These are phyloP conservation scores for Aspergillus sp. DNA, from an alignment of 2,329 filamentous ascomycete genomes.

Conservation along the genomic window DNA sequence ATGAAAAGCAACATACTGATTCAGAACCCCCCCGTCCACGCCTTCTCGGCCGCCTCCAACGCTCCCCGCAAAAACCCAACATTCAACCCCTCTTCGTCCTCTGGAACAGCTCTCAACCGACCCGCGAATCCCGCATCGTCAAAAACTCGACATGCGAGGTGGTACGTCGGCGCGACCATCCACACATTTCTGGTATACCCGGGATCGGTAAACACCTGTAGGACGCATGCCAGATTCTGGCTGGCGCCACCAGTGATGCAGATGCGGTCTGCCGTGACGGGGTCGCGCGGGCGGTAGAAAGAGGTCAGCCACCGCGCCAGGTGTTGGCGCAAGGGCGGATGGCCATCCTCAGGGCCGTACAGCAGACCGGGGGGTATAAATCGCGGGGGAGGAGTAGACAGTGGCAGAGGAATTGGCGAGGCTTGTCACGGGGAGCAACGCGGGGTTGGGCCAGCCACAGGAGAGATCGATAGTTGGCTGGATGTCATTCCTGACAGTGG, in stretches of 20 bases:
- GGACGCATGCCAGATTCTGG: conserved; percentile 72
- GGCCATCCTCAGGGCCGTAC: conserved; percentile 76
- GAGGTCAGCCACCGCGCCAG: conserved; percentile 66
- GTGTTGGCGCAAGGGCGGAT: conserved; percentile 61
- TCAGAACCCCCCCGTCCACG: conserved; percentile 32
- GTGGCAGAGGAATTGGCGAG: conserved; percentile 58
- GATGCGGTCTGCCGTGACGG: conserved; percentile 56
- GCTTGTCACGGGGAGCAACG: conserved; percentile 61
- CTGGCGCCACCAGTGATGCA: conserved; percentile 81
- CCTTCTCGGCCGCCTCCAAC: conserved; percentile 47
- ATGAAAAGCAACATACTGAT: conserved; percentile 33
- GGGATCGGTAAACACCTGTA: conserved; percentile 78
- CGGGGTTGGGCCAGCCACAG: conserved; percentile 46
- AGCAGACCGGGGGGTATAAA: conserved; percentile 63
- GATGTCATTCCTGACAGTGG: too few relatives aligned
- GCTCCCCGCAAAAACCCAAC: conserved; percentile 54
- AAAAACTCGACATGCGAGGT: conserved; percentile 80
- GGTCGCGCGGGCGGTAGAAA: conserved; percentile 51
- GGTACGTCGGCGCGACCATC: conserved; percentile 78
- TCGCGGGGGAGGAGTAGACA: conserved; percentile 56
- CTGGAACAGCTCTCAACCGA: conserved; percentile 64
- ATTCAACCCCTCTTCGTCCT: conserved; percentile 74
- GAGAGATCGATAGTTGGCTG: conserved; percentile 32
- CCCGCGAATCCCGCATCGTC: conserved; percentile 71
- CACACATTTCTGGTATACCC: conserved; percentile 69